Evolutionary conservation across 306 rosid species (phyloP).

Genomic region (Castanea crenata): DNA sequence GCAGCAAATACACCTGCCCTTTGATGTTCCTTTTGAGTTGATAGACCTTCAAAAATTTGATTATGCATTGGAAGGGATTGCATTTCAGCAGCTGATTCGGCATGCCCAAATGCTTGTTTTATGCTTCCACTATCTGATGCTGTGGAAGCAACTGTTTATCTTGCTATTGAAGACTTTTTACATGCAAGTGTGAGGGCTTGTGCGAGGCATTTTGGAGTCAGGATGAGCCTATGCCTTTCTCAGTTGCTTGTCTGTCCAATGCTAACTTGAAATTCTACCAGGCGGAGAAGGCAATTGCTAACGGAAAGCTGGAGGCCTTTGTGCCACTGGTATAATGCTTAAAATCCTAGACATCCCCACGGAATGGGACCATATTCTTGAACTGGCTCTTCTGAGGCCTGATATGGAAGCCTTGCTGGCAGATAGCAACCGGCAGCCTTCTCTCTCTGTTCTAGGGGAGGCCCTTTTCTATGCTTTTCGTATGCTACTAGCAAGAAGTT

Average conservation of each 20-base stretch:
- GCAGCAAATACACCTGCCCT: constrained; percentile 50
- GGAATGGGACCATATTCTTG: constrained; percentile 96
- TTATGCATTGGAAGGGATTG: constrained; percentile 93
- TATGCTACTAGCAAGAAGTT: constrained; percentile 78
- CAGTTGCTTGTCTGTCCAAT: constrained; percentile 72
- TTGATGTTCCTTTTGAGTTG: constrained; percentile 90
- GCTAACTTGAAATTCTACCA: constrained; percentile 79
- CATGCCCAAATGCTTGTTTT: constrained; percentile 78
- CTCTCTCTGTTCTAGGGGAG: constrained; percentile 68
- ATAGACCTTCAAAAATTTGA: constrained; percentile 95
- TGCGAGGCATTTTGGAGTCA: constrained; percentile 99
- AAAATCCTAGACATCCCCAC: constrained; percentile 82
- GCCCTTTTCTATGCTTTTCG: constrained; percentile 85
- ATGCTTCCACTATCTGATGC: constrained; percentile 85
- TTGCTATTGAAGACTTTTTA: constrained; percentile 90
- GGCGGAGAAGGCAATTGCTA: constrained; percentile 87
- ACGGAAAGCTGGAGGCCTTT: constrained; percentile 78
- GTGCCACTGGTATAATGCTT: constrained; percentile 79
- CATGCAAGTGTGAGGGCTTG: constrained; percentile 88
- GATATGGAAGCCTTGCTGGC: constrained; percentile 55
- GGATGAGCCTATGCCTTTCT: constrained; percentile 89
- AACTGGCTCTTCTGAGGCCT: constrained; percentile 76
- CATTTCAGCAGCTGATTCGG: constrained; percentile 92
- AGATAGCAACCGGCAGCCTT: constrained; percentile 57
- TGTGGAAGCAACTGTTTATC: constrained; percentile 83